A percentile compares a stretch with the other conserved stretches of the same genome.
Conservation (phyloP, 805 yeast genomes). For the Ogataea henricii region DNA sequence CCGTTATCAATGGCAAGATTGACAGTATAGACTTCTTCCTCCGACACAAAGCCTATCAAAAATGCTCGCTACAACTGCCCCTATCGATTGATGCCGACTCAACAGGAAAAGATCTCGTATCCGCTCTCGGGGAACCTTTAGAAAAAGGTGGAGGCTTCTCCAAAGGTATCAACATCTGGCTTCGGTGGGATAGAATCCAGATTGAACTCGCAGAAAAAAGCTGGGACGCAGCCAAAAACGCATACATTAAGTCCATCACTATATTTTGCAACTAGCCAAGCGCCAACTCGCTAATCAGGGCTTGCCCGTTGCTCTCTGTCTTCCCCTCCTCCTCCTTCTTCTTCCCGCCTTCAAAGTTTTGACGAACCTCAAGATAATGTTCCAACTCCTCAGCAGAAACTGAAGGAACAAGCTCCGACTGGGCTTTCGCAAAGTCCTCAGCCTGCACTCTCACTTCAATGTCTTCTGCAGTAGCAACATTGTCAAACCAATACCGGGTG, state of each 20-base stretch:
- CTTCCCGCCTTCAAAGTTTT: conserved; percentile 76
- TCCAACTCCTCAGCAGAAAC: conserved; percentile 85
- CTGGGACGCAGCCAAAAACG: conserved; percentile 38
- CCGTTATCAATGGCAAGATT: conserved; percentile 12
- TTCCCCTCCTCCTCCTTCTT: conserved; percentile 15
- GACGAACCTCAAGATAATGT: conserved; percentile 79
- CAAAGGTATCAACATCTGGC: conserved; percentile 40
- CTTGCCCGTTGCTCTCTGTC: not conserved
- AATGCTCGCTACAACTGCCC: conserved; percentile 7
- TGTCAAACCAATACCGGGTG: conserved; percentile 89
- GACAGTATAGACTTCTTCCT: conserved; percentile 41
- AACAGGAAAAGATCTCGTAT: conserved; percentile 36
- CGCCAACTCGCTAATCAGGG: not conserved
- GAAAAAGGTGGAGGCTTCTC: conserved; percentile 44
- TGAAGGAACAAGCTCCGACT: conserved; percentile 70
- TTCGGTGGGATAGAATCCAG: conserved; percentile 40
- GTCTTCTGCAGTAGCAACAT: conserved; percentile 68
- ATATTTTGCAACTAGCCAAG: conserved; percentile 21
- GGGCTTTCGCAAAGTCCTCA: conserved; percentile 80
- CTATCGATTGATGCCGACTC: conserved; percentile 20
- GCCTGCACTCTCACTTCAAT: conserved; percentile 64
- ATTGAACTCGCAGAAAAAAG: conserved; percentile 37
- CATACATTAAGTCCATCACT: conserved; percentile 34
- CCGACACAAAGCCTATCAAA: conserved; percentile 22
- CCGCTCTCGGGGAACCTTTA: conserved; percentile 40